Base-by-base conservation (phyloP, 495 filamentous ascomycete species). In the Trichoderma asperelloides region DNA sequence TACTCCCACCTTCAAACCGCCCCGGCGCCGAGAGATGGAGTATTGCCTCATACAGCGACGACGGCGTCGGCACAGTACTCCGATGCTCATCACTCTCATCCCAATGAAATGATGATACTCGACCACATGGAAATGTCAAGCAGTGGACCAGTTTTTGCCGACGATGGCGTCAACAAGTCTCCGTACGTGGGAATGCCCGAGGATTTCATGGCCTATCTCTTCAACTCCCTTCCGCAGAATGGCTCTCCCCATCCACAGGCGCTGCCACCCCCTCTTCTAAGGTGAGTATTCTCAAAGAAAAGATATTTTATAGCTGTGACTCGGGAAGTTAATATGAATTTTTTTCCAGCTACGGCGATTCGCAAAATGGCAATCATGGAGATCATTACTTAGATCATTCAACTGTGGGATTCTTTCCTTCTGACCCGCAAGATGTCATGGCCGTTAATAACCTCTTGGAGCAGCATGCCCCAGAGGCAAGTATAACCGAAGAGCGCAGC, bases 361-460 rank as follows among this genome's bases (percentile, higher is more conserved):
- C 80, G 28, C 74, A 80, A 55, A 80, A 79, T 68, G 41, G 27
- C 27, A 78, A 79, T 28, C 84, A 84, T 71, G 75, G 70, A 64
- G 71, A 80, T 63, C 78, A 81, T 2, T 84, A 84, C 68, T 79
- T 80, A 62, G 73, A 84, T 33, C 74, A 76, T 33, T 76, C 74
- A 51, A 72, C 81, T 47, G 73, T 82, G 47, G 83, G 83, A 2
- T 87, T 84, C 68, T 83, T 86, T 69, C 79, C 83, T 16, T 71
- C 79, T 11, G 65, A 74, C 28, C 85, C 91, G 45, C 90, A 91
- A 73, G 92, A 92, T 63, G 77, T 83, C 16, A 97, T 96, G 93
- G 90, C 93, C 27, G 90, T 97, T 51, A 95, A 89, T 62, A 96
- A 88, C 70, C 85, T 97, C 25, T 79, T 97, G n/a, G 93, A 96